Conservation (phyloP, 164 flowering plant genomes). For the Tinospora cordifolia region DNA sequence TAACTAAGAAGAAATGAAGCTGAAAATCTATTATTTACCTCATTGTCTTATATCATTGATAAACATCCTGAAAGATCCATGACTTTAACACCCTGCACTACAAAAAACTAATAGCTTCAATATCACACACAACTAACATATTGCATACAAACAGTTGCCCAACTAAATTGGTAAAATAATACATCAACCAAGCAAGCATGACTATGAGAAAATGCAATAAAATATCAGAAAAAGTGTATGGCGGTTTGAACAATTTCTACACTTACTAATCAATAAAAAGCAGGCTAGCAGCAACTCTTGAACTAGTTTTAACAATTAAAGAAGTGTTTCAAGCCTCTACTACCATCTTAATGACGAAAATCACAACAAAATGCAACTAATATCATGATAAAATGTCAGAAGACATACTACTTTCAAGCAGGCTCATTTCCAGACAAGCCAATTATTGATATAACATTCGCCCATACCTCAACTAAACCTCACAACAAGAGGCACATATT, state of each 20-base stretch:
- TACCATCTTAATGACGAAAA: no score
- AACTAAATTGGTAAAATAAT: not conserved
- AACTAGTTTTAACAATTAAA: no score
- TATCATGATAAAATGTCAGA: no score
- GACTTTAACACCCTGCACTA: not conserved
- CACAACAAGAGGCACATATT: no score
- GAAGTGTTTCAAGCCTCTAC: no score
- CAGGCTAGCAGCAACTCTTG: no score
- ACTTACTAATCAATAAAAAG: no score
- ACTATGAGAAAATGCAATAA: not conserved
- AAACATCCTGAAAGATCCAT: not conserved
- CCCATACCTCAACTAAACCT: no score
- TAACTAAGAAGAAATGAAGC: not conserved
- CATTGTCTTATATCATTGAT: not conserved
- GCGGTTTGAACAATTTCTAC: not conserved
- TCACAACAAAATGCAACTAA: no score
- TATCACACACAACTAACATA: not conserved
- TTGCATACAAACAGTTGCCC: not conserved
- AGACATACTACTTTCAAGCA: no score
- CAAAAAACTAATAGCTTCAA: not conserved
- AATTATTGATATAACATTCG: no score
- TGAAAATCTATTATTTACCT: not conserved
- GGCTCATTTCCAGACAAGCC: no score
- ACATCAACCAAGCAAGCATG: not conserved
- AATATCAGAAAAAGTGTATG: not conserved